Evolutionary conservation across 2,329 filamentous ascomycete species (phyloP).

Genomic region (Penicillium corylophilum): DNA sequence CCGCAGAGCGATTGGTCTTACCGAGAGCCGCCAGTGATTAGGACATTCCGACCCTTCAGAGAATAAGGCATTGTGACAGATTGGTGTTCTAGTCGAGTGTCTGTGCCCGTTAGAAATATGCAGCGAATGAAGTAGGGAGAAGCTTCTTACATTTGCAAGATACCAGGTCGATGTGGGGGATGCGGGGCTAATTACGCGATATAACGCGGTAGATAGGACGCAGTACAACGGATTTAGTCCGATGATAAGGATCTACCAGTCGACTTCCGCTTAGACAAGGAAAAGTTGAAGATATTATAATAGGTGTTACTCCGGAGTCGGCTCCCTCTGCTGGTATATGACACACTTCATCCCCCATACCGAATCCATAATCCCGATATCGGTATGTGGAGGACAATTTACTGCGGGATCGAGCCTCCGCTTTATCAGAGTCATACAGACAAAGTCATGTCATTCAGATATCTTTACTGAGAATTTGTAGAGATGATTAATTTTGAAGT

Average conservation of each 20-base stretch:
- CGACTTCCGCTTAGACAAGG: not conserved
- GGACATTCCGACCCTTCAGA: slow-evolving; percentile 61
- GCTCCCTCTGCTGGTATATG: not conserved
- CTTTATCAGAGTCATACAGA: not conserved
- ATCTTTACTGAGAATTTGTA: not conserved
- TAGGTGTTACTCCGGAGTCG: not conserved
- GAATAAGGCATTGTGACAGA: slow-evolving; percentile 57
- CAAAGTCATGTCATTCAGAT: not conserved
- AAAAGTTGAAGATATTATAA: not conserved
- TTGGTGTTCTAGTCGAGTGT: not conserved
- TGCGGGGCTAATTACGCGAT: slow-evolving; percentile 7
- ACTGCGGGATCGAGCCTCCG: not conserved
- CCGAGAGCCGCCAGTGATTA: slow-evolving; percentile 65
- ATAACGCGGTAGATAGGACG: not conserved
- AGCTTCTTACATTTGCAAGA: not conserved
- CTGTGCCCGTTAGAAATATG: no score
- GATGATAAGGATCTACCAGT: not conserved
- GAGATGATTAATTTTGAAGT: not conserved
- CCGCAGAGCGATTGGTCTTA: slow-evolving; percentile 34
- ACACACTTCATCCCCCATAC: not conserved
- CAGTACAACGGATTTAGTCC: slow-evolving; percentile 5
- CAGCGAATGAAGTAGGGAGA: not conserved
- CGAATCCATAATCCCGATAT: slow-evolving; percentile 3
- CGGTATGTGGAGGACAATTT: slow-evolving; percentile 10
- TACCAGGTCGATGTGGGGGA: slow-evolving; percentile 1